Base-by-base conservation (phyloP, 2,329 filamentous ascomycete species). In the Epicoccum sorghinum region DNA sequence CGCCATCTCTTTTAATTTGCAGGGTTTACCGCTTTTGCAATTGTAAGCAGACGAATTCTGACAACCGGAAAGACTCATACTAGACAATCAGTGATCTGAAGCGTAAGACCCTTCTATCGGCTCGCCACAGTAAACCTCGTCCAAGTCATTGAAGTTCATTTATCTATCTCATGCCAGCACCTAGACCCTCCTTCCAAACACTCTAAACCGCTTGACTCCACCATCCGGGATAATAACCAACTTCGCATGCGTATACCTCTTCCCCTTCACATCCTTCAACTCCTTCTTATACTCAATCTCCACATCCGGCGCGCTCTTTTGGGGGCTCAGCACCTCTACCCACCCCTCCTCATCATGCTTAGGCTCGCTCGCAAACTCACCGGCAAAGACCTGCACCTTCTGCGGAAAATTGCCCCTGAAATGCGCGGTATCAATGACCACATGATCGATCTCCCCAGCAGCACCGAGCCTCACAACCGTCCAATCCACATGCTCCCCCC, bases 171-270 rank as follows among this genome's bases (percentile, higher is more conserved):
- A n/a, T n/a, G n/a, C 18, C 18, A 18, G 18, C 18, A 18, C 7
- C 12, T 27, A 42, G 2, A 42, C 27, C 40, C 40, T 42, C 25
- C 10, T 30, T 3, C 40, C 40, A 32, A 42, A 42, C n/a, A 42
- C 40, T 27, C 40, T 42, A 32, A 97, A 83, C 60, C 93, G 82
- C 85, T 96, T 96, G 3, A 97, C 89, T 23, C 93, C 93, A 30
- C 93, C 93, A 75, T 98, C 93, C 0, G 93, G 93, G 64, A 96
- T 91, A 72, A 97, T 95, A 30, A 91, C 89, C 72, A 98, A 80
- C 82, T 96, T 97, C 22, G 93, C 86, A 77, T 95, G 92, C 10
- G 89, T 91, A 68, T 91, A 89, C 2, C 80, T 77, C 70, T 80
- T 82, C 33, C 85, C 84, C 62, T 81, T 78, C 14, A 85, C 78